Evolutionary conservation across 306 rosid species (phyloP), one percentile per base, ranked within the genome.

Genomic region (Trichosanthes truncata): DNA sequence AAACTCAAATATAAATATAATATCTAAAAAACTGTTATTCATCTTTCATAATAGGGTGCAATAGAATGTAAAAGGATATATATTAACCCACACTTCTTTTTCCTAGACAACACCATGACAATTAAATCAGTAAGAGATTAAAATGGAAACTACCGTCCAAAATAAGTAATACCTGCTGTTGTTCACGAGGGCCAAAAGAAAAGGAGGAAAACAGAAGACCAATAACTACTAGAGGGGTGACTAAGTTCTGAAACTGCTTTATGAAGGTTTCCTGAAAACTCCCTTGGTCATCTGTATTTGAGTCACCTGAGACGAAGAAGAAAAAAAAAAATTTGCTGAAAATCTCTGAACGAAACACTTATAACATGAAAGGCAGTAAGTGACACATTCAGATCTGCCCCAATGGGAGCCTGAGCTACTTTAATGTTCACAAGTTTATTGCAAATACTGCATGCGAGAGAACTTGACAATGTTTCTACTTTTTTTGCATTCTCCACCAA

Each of bases 211-310:
- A 80, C 74, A 91, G 87, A 49, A 91, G 84, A 62, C 86, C 93
- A 38, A 95, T 74, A 77, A 88, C 85, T 81, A 95, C 20, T 38
- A 90, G 75, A 48, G 93, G 94, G 60, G 90, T 83, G 48, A 88
- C 6, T 51, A 90, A 49, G 69, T 81, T 90, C 76, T 89, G 91
- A 80, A 88, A 80, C 76, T 86, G 87, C 84, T 79, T 93, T 85
- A 88, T 21, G 80, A 93, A 83, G 59, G 85, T 18, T 57, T 90
- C 92, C 74, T 87, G 89, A 86, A 86, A 90, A 81, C 40, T 84
- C 51, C 91, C 91, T 1, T 80, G 82, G 25, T 87, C 97, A 43
- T 91, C 97, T 0, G 93, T 69, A 78, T 87, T 88, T 7, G 97
- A 88, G 9, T 86, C 92, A 4, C 92, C 99, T 95, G 90, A 80